Base-by-base conservation (phyloP, 345 rosid genomes). In the Lepidium sativum region DNA sequence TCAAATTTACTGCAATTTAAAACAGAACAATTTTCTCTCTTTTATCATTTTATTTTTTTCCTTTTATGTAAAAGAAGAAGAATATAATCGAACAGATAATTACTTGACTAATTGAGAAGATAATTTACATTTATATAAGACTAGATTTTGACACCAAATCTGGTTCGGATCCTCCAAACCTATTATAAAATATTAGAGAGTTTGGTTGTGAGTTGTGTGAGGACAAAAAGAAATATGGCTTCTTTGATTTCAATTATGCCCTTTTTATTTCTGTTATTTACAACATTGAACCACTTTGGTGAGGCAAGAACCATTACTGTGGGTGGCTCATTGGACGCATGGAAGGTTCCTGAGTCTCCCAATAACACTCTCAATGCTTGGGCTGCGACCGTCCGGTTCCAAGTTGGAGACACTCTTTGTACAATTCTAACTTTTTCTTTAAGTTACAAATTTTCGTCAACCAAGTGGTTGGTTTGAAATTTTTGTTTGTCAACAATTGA, bases 301-400 rank as follows among this genome's bases (percentile, higher is more conserved):
- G 83, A 79, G 61, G 85, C 85, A 5, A 70, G 31, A 14, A 80
- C 57, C 13, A 7, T 83, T 20, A 1, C 66, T 1, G 83, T 89
- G 37, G 88, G 95, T 2, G 95, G 91, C 49, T 73, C 70, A 43
- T 6, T 40, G 13, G 57, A 76, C 51, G 70, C 82, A 1, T 89
- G 96, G 94, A 69, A 75, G 64, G 43, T 78, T 57, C 91, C 94
- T 6, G 48, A 59, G n/a, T 62, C 82, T 11, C 25, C 68, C 9
- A 51, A 70, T 16, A 21, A 60, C 33, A 53, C 69, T 69, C 71
- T 83, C 49, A 71, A 37, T 32, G 54, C 44, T 11, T 81, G 88
- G 88, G 82, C 85, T 54, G 63, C 14, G 23, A 3, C 9, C 3
- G 35, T 16, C 2, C 54, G 81, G 16, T 81, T 83, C 77, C 44